phyloP scores from a whole-genome alignment of 306 rosid species.

The Cucurbita pepo region DNA sequence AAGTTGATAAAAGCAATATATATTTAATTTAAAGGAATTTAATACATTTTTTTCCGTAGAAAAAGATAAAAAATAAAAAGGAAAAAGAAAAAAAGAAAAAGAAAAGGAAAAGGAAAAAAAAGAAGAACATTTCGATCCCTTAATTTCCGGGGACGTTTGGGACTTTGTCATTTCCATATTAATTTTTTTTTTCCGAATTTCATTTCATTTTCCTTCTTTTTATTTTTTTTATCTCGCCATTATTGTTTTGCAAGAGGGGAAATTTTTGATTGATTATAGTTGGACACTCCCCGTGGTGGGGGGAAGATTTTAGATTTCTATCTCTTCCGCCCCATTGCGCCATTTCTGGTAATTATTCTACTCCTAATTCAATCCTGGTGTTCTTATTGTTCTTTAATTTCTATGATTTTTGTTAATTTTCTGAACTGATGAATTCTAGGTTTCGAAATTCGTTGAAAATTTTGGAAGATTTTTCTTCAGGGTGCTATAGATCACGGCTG shows the following conservation, averaged over 20 bases:
- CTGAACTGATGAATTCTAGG: neutral
- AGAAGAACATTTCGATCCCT: neutral
- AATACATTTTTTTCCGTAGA: neutral
- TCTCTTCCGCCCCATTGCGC: neutral
- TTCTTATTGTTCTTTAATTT: neutral
- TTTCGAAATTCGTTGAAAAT: neutral
- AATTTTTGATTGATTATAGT: neutral
- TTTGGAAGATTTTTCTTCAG: neutral
- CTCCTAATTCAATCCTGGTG: neutral
- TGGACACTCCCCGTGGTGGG: neutral
- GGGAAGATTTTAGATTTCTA: neutral
- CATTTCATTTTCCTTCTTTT: neutral
- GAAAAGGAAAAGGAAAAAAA: neutral
- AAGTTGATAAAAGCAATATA: neutral
- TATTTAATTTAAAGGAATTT: neutral
- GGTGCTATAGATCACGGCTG: constrained; percentile 2
- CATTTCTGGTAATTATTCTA: neutral
- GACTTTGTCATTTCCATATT: constrained; percentile 4
- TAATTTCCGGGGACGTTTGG: constrained; percentile 3
- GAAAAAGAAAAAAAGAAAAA: neutral
- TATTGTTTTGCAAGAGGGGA: neutral
- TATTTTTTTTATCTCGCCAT: neutral
- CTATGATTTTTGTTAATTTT: neutral
- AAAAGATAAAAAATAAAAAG: neutral
- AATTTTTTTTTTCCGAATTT: neutral